Evolutionary conservation across 2,329 filamentous ascomycete species (phyloP), one percentile per base, ranked within the genome.

Genomic region (Helicocarpus griseus): DNA sequence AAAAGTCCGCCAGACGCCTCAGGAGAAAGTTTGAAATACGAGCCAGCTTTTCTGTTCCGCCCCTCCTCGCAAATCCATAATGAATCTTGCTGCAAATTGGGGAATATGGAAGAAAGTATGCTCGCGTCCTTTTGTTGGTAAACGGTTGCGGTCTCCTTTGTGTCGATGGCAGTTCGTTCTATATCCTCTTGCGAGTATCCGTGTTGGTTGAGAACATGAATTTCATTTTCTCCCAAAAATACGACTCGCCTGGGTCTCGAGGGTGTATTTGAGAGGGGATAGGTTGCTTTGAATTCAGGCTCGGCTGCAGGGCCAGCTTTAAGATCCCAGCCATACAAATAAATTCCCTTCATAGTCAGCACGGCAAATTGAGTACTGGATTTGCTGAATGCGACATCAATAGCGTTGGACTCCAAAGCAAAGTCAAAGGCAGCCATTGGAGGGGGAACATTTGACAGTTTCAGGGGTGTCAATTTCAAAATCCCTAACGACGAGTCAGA

Each of bases 381-480:
- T 13, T 74, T 75, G 47, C 81, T 85, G 58, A 96, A 82, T 0
- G 85, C 81, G 48, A 93, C 81, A 69, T 96, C 89, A 17, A 87
- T 71, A 2, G 82, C 77, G 49, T 84, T 82, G 0, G 77, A 77
- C 13, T 79, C 73, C 26, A 86, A 69, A 11, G 72, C 61, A 17
- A 96, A 61, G 52, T 94, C 87, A 58, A 86, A 86, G 56, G 91
- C 77, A 14, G 89, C 82, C 89, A 97, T 96, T 0, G 93, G 93
- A 26, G 93, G 93, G 22, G 93, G 93, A 2, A 96, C 77, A 61
- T 93, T 95, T 11, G 89, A 86, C 47, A 84, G 78, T 56, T 87
- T 79, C 57, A 98, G 78, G 0, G 93, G 89, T 0, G 93, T 97
- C 43, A 97, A 68, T 64, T 94, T 95, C 53, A 97, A 69, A 2